These are phyloP conservation scores for Naganishia vishniacii DNA, from an alignment of 768 basidiomycete genomes.

Conservation along the genomic window DNA sequence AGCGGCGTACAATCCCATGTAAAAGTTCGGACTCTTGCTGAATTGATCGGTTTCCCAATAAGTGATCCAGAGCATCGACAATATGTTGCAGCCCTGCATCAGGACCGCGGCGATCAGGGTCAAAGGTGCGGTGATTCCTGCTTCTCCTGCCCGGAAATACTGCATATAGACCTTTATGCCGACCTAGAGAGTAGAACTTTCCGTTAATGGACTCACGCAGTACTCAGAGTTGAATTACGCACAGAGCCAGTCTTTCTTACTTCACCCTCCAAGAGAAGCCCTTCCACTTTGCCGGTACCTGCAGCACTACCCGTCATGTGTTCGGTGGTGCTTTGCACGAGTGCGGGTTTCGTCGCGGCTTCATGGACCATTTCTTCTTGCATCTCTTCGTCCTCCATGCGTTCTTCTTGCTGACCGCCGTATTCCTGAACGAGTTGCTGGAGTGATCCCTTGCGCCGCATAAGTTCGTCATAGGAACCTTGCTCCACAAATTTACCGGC, in stretches of 20 bases:
- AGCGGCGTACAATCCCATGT: constrained; percentile 61
- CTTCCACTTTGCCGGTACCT: constrained; percentile 63
- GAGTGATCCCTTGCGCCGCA: constrained; percentile 56
- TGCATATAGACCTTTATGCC: constrained; percentile 57
- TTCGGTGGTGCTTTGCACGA: constrained; percentile 47
- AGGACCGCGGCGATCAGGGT: constrained; percentile 54
- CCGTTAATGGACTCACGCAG: no score
- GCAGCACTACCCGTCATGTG: constrained; percentile 48
- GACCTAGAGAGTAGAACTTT: constrained; percentile 5
- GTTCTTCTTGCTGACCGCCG: constrained; percentile 52
- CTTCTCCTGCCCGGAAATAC: constrained; percentile 59
- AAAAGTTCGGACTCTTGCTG: constrained; percentile 52
- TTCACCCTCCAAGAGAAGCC: constrained; percentile 64
- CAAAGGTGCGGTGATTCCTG: constrained; percentile 55
- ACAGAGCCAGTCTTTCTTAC: constrained; percentile 60
- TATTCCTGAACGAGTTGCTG: constrained; percentile 60
- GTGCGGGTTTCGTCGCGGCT: constrained; percentile 11
- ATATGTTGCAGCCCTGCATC: constrained; percentile 55
- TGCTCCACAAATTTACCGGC: constrained; percentile 54
- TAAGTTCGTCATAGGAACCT: constrained; percentile 57
- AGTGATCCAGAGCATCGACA: constrained; percentile 64
- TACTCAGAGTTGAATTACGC: not conserved
- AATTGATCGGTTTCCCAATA: constrained; percentile 65
- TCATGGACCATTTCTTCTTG: constrained; percentile 47
- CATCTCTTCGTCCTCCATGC: constrained; percentile 48